Evolutionary conservation across 768 basidiomycete species (phyloP), one percentile per base, ranked within the genome.

Genomic region (Strobilomyces echinocephalus): DNA sequence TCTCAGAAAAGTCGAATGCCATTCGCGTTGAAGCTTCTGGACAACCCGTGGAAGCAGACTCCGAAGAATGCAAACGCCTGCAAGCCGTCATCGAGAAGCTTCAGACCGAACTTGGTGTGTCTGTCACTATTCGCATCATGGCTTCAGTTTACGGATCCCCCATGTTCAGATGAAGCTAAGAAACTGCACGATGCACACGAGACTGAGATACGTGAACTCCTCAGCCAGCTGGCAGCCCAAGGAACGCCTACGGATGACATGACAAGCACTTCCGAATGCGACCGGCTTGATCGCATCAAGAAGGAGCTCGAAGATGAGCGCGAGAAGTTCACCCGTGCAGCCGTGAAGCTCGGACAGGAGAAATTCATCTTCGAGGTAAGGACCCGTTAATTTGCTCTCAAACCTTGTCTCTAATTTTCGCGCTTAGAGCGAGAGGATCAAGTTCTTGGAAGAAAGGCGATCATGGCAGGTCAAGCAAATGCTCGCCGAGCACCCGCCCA

Each of bases 391-490:
- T 39, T 14, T 49, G 14, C 46, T 46, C 50, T 31, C 15, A 20
- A n/a, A 26, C 16, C n/a, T 26, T 20, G 14, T 41, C 41, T 40
- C 53, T 55, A 36, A 63, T 39, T 36, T 31, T 33, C 26, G 33
- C 24, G 42, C 38, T 47, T 59, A 90, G 88, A 79, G 78, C 10
- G 84, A 88, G 62, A 77, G 80, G 20, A 63, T 81, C 26, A 76
- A 75, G 50, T 75, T 89, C 39, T 41, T 79, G 45, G 85, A 89
- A 57, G 88, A 90, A 65, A 86, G 81, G 62, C 78, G 84, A n/a
- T 72, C 77, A n/a, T 88, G 85, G 87, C 77, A 84, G 52, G 79
- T 82, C 1, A 76, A 85, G 44, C 73, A 72, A 64, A 83, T 87
- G 76, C 73, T 83, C 4, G 76, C 78, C 1, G 80, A 85, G 43